These are phyloP conservation scores for Entophlyctis luteolus DNA, from an alignment of 192 early-diverging fungal genomes.

Conservation along the genomic window DNA sequence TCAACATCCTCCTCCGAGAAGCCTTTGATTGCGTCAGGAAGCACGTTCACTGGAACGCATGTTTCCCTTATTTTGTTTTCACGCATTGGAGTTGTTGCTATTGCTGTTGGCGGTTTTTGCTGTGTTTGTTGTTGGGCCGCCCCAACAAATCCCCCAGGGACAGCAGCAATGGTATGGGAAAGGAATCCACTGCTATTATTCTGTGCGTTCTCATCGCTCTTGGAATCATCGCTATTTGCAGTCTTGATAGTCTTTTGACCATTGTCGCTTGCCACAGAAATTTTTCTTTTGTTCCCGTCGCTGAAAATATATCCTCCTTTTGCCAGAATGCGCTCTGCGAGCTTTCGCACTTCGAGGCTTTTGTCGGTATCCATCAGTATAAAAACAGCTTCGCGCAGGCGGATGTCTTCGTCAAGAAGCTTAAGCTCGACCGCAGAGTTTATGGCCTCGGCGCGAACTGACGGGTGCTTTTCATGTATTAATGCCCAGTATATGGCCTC, in stretches of 20 bases:
- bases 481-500: conserved; percentile 44
- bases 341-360: conserved; percentile 36
- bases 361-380: conserved; percentile 38
- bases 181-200: no score
- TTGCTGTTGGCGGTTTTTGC: not conserved
- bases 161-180: not conserved
- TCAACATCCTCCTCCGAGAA: conserved; percentile 33
- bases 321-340: conserved; percentile 40
- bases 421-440: conserved; percentile 32
- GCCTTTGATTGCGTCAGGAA: conserved; percentile 29
- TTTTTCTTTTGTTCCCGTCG: not conserved
- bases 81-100: not conserved
- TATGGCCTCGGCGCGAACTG: conserved; percentile 48
- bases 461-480: conserved; percentile 37
- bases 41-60: not conserved
- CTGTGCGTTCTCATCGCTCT: no score
- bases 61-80: conserved; percentile 2
- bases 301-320: conserved; percentile 26
- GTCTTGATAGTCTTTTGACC: no score
- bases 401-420: conserved; percentile 26
- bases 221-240: no score
- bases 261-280: not conserved
- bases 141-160: not conserved
- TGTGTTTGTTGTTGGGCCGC: not conserved
- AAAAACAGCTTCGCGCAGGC: conserved; percentile 36